Evolutionary conservation across 1,284 basidiomycete species (phyloP), one percentile per base, ranked within the genome.

Genomic region (Puccinia triticina): DNA sequence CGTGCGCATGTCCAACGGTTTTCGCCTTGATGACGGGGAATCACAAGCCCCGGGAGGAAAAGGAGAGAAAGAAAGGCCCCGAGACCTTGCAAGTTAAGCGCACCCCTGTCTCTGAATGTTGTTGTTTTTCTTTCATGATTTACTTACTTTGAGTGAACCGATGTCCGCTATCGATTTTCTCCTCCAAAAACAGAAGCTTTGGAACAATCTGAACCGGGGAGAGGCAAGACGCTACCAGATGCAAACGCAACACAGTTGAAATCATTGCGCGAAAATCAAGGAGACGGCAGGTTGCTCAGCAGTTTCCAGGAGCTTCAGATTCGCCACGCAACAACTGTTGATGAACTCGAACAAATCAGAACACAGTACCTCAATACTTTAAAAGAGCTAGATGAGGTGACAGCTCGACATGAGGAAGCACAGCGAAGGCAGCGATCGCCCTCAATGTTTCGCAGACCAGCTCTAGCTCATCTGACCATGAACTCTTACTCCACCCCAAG

Each of bases 311-410:
- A 75, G 34, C 73, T 75, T 55, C 73, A 75, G 57, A 29, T 59
- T 37, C 73, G 73, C 1, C 55, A 75, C 29, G 55, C 50, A 75
- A 55, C 53, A 2, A 59, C 53, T 61, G 73, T 59, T 37, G 50
- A 57, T 40, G 73, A 75, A 21, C 73, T 75, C 37, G 55, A 75
- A 46, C 73, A 75, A 46, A 53, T 75, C 21, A 59, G 73, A 75
- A 29, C 55, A 32, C 73, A 59, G 23, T 75, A 75, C 37, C 50
- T 75, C 55, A 59, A 18, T n/a, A 75, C 34, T 43, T 34, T 75
- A 8, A 55, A 46, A 34, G 34, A 75, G 40, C 37, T 75, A 23
- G 73, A 75, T 18, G 73, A 75, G 32, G 7, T 59, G n/a, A 40
- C 73, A n/a, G 34, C 55, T 53, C 32, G 61, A 14, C 73, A 40